A percentile compares a stretch with the other conserved stretches of the same genome.
Evolutionary conservation across 1,284 basidiomycete genomes (phyloP).

Genomic region (Trichosporon faecale): DNA sequence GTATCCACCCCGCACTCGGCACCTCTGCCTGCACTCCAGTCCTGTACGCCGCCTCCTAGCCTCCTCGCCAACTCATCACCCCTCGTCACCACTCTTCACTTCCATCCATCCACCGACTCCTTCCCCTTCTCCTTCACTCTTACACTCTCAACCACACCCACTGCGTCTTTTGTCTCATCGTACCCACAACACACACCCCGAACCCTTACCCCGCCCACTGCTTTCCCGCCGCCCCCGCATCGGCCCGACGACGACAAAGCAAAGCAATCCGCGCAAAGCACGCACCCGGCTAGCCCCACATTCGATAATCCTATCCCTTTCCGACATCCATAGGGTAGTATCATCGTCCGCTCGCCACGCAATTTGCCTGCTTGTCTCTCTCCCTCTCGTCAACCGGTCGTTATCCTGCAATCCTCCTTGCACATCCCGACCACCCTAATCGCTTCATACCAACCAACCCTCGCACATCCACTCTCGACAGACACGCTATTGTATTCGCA

Average conservation of each 20-base stretch:
- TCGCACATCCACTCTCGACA: not conserved
- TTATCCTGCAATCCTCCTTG: not conserved
- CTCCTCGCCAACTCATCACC: conserved; percentile 6
- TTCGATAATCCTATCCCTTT: not conserved
- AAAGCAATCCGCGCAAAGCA: not conserved
- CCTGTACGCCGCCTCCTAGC: not conserved
- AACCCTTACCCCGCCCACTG: not conserved
- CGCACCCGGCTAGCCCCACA: not conserved
- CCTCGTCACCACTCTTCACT: not conserved
- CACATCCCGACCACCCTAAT: not conserved
- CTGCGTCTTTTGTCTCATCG: not conserved
- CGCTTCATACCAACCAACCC: not conserved
- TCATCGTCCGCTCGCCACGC: conserved; percentile 7
- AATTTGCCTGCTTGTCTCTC: not conserved
- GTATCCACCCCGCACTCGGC: not conserved
- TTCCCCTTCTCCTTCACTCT: no score
- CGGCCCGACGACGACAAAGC: not conserved
- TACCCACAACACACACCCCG: not conserved
- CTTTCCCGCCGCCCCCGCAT: not conserved
- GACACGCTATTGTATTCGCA: conserved; percentile 4
- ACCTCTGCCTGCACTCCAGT: not conserved
- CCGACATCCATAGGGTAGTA: conserved; percentile 2
- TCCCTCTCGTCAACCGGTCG: not conserved
- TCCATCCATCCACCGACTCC: conserved; percentile 9
- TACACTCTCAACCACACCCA: not conserved